Evolutionary conservation across 306 rosid genomes (phyloP).

Genomic region (Adenanthera pavonina): DNA sequence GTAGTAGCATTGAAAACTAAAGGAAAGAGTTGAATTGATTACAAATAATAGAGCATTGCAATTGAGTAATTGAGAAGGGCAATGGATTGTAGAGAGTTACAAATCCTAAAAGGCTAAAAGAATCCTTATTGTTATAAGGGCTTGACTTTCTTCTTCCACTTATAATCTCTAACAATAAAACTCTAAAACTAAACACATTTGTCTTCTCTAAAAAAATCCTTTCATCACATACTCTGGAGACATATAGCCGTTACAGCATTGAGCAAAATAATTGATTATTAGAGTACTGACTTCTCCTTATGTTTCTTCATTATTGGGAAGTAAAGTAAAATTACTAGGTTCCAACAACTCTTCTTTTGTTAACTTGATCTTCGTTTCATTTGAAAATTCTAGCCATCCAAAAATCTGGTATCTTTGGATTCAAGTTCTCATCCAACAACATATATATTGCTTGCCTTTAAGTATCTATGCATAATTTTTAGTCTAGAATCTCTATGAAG

Average conservation of each 20-base stretch:
- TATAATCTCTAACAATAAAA: constrained; percentile 40
- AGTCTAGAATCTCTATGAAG: not conserved
- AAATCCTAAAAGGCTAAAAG: constrained; percentile 30
- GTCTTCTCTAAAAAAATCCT: constrained; percentile 40
- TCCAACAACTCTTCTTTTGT: not conserved
- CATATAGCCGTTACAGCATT: constrained; percentile 40
- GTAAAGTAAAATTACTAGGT: constrained; percentile 32
- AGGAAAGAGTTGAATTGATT: not conserved
- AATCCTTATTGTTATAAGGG: constrained; percentile 11
- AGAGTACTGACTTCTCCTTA: not conserved
- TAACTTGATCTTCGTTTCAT: not conserved
- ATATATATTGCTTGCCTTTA: not conserved
- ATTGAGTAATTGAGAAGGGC: too few relatives aligned
- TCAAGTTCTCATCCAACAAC: not conserved
- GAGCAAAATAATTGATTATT: not conserved
- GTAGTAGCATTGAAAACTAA: not conserved
- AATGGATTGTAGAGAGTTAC: constrained; percentile 17
- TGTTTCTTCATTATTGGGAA: not conserved
- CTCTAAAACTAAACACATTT: constrained; percentile 48
- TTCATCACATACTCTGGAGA: constrained; percentile 47
- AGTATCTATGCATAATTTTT: too few relatives aligned
- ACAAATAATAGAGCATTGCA: not conserved
- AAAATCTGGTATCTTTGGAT: not conserved
- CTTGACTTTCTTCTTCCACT: constrained; percentile 41
- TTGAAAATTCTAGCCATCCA: not conserved